Evolutionary conservation across 1,284 basidiomycete species (phyloP).

Genomic region (Trichosporon sp.): DNA sequence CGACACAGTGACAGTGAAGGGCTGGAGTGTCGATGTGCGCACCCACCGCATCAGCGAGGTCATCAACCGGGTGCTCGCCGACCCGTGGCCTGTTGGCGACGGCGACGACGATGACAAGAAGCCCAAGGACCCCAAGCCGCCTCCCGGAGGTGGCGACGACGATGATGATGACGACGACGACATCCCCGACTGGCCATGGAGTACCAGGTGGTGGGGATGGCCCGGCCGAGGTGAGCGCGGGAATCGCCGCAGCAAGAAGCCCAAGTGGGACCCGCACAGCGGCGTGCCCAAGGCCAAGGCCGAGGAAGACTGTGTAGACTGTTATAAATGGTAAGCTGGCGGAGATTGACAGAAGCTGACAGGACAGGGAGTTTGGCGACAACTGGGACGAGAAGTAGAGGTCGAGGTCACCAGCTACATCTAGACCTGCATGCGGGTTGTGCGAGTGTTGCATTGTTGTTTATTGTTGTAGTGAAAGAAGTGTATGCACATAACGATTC

Average conservation of each 20-base stretch:
- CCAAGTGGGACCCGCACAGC: conserved; percentile 43
- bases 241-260: conserved; percentile 22
- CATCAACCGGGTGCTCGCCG: conserved; percentile 64
- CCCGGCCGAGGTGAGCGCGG: too few relatives aligned
- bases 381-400: conserved; percentile 23
- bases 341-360: background rate
- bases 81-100: conserved; percentile 60
- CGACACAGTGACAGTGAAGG: conserved; percentile 75
- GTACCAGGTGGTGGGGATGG: conserved; percentile 11
- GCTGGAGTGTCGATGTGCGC: conserved; percentile 73
- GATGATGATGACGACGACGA: conserved; percentile 10
- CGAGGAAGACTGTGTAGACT: conserved; percentile 47
- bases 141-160: conserved; percentile 38
- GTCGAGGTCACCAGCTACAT: too few relatives aligned
- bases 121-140: conserved; percentile 5
- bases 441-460: background rate
- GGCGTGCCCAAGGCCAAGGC: conserved; percentile 42
- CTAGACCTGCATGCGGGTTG: background rate
- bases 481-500: conserved; percentile 10
- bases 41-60: conserved; percentile 72
- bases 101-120: conserved; percentile 35
- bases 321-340: conserved; percentile 47
- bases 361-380: conserved; percentile 30
- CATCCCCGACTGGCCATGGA: conserved; percentile 6
- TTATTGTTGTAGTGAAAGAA: conserved; percentile 8